Base-by-base conservation (phyloP, 345 rosid genomes). In the Eucalyptus cloeziana region DNA sequence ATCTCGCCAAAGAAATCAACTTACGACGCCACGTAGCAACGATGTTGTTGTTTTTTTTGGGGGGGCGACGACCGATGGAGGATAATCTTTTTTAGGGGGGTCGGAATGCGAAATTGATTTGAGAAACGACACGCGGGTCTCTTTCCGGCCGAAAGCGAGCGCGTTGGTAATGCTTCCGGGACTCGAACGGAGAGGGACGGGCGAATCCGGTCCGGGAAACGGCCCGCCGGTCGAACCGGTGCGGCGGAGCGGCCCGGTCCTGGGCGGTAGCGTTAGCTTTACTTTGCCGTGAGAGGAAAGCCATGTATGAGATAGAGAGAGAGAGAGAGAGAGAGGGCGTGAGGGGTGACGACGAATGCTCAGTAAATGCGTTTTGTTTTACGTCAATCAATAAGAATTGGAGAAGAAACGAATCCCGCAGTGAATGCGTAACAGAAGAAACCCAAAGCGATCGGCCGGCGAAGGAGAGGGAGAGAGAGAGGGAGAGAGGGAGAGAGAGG, bases 281-380 rank as follows among this genome's bases (percentile, higher is more conserved):
- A 43, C 62, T 79, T 90, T 87, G 87, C 51, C 91, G 92, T 88
- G 91, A 87, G 88, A 87, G 90, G 86, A 27, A 92, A 88, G 90
- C 47, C 45, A 85, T 44, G 33, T 3, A 19, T 62, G 27, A 5
- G 83, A 21, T 4, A 6, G 15, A 40, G 25, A 19, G 14, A 33
- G 83, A 2, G 83, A 37, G 45, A 8, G 40, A 31, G 17, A 25
- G 86, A 6, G 85, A 7, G 45, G 3, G 86, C 2, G 30, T 10
- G 49, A 8, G 27, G 49, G 24, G 6, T 37, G 16, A 31, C 54
- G 51, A 49, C 54, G 51, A 49, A 49, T 30, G 37, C 24, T 85
- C 87, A 52, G 71, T 37, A 44, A 50, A 51, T 90, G 91, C 91
- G 86, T 88, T 89, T 93, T 89, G 93, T 91, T 88, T 92, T 91